phyloP scores from a whole-genome alignment of 2,329 filamentous ascomycete species.

The Cercospora citrullina region DNA sequence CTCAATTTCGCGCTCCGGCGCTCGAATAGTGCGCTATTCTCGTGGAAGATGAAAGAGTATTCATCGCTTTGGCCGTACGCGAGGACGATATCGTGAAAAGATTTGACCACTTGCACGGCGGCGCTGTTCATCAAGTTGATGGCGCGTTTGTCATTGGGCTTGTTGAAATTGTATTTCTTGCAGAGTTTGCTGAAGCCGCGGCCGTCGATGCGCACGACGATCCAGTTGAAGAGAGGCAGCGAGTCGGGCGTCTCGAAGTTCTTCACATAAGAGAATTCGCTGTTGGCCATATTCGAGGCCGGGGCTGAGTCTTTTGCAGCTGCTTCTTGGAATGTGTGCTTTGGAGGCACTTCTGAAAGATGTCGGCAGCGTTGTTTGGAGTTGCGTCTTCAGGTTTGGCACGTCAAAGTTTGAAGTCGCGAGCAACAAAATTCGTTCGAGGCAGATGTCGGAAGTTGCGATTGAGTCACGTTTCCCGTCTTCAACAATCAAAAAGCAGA shows the following conservation, averaged over 20 bases:
- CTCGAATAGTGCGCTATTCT: constrained; percentile 79
- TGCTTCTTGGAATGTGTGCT: not conserved
- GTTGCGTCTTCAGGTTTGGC: not conserved
- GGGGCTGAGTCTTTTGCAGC: not conserved
- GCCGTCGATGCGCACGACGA: constrained; percentile 91
- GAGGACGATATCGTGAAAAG: constrained; percentile 80
- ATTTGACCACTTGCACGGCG: constrained; percentile 78
- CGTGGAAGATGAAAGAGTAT: constrained; percentile 65
- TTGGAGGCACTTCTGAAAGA: not conserved
- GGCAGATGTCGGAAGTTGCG: not conserved
- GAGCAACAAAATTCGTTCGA: not conserved
- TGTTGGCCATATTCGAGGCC: constrained; percentile 50
- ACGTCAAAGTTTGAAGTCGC: not conserved
- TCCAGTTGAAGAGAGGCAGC: constrained; percentile 89
- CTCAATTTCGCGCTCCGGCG: constrained; percentile 84
- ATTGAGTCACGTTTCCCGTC: not conserved
- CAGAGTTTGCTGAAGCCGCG: constrained; percentile 79
- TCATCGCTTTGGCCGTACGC: constrained; percentile 96
- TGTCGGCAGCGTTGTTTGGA: not conserved
- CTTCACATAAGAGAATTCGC: constrained; percentile 82
- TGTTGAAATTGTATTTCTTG: constrained; percentile 71
- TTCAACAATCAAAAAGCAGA: not conserved
- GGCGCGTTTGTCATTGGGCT: constrained; percentile 87
- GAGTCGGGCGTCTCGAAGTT: constrained; percentile 79
- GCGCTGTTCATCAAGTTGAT: constrained; percentile 93